These are phyloP conservation scores for Solanum sparsipilum DNA, from an alignment of 257 asterid genomes.

Conservation along the genomic window DNA sequence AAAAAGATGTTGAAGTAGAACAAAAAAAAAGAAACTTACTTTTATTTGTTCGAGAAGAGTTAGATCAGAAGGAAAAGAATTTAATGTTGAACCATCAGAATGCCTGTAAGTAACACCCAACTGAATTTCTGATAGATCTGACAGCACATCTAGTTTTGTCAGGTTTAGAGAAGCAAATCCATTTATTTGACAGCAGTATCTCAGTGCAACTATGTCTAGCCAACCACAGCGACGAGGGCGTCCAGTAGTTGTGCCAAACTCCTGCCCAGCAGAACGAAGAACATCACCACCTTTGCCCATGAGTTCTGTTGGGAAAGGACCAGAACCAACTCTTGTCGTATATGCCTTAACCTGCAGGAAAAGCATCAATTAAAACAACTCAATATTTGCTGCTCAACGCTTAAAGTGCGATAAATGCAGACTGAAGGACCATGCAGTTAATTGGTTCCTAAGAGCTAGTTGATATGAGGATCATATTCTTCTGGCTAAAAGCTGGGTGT, in stretches of 20 bases:
- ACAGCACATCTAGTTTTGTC: slow-evolving; percentile 88
- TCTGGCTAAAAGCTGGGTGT: background rate
- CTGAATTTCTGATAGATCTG: slow-evolving; percentile 66
- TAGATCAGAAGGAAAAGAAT: slow-evolving; percentile 78
- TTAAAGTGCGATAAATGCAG: background rate
- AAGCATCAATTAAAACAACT: background rate
- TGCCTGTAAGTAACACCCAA: slow-evolving; percentile 69
- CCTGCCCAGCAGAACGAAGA: slow-evolving; percentile 88
- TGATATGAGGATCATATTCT: background rate
- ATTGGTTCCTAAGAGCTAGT: background rate
- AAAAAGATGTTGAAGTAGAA: background rate
- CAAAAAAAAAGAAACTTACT: slow-evolving; percentile 22
- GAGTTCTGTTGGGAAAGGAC: slow-evolving; percentile 95
- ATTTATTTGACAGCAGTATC: slow-evolving; percentile 72
- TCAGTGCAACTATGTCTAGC: slow-evolving; percentile 88
- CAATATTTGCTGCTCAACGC: background rate
- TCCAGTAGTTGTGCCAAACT: slow-evolving; percentile 96
- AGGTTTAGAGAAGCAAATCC: slow-evolving; percentile 94
- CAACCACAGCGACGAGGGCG: slow-evolving; percentile 99
- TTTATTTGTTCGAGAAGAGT: slow-evolving; percentile 57
- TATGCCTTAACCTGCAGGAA: slow-evolving; percentile 81
- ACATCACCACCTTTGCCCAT: slow-evolving; percentile 70
- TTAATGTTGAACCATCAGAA: slow-evolving; percentile 45
- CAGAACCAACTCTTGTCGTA: slow-evolving; percentile 95
- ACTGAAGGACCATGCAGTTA: background rate